Percentiles rank a stretch among this genome's conserved stretches.
phyloP scores from a whole-genome alignment of 305 asterid genomes.

The Ilex paraguariensis region DNA sequence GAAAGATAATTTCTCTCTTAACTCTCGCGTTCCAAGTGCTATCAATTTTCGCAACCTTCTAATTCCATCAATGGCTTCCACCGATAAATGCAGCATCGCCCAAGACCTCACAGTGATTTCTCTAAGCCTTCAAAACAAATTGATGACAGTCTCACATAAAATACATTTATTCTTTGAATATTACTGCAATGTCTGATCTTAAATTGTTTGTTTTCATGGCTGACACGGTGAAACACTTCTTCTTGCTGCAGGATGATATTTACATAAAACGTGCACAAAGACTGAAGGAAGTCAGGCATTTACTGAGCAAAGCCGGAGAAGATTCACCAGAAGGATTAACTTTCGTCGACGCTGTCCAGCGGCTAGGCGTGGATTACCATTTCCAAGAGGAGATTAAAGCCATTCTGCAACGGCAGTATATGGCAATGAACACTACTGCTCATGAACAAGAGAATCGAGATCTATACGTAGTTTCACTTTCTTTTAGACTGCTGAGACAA shows the following conservation, averaged over 20 bases:
- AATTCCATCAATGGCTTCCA: no score
- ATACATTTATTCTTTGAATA: no score
- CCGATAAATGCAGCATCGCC: no score
- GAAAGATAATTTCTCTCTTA: no score
- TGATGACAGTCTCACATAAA: no score
- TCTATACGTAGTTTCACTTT: constrained; percentile 32
- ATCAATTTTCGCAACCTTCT: no score
- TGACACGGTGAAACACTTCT: no score
- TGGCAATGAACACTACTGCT: neutral
- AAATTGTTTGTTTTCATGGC: no score
- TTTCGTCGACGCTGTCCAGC: constrained; percentile 39
- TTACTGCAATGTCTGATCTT: no score
- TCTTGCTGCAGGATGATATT: constrained; percentile 16
- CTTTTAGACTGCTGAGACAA: constrained; percentile 44
- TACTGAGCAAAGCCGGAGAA: constrained; percentile 2
- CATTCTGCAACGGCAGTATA: constrained; percentile 18
- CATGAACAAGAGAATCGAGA: constrained; percentile 6
- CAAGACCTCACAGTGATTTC: no score
- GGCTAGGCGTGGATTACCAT: constrained; percentile 35
- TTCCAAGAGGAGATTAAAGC: constrained; percentile 32
- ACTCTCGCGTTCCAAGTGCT: no score
- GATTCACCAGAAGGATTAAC: constrained; percentile 14
- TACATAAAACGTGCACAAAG: neutral
- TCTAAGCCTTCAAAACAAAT: no score
- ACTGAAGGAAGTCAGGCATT: constrained; percentile 10